Percentiles rank a stretch among this genome's conserved stretches.
phyloP scores from a whole-genome alignment of 2,329 filamentous ascomycete genomes.

The Colletotrichum phormii region DNA sequence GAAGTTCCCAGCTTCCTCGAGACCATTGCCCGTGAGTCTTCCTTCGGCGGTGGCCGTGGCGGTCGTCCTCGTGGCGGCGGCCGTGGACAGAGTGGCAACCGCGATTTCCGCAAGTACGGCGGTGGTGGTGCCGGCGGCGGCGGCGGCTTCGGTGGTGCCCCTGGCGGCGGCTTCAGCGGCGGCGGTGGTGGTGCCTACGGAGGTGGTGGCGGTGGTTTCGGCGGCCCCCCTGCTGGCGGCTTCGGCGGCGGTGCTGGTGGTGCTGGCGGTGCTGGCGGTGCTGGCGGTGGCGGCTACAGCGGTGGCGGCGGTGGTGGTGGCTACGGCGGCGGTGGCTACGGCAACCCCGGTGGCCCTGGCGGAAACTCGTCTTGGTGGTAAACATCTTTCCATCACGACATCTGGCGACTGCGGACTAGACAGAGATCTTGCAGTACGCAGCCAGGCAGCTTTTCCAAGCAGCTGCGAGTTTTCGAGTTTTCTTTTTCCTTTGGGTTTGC shows the following conservation, averaged over 20 bases:
- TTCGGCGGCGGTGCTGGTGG: constrained; percentile 52
- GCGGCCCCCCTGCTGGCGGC: constrained; percentile 58
- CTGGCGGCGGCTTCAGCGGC: constrained; percentile 52
- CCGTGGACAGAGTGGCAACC: constrained; percentile 77
- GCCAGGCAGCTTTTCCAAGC: constrained; percentile 40
- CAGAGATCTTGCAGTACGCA: background rate
- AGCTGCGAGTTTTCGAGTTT: constrained; percentile 47
- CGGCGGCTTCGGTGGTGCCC: constrained; percentile 56
- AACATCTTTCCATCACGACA: constrained; percentile 41
- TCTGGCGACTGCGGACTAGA: constrained; percentile 8
- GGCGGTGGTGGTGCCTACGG: constrained; percentile 53
- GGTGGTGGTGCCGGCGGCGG: constrained; percentile 63
- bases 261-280: constrained; percentile 49
- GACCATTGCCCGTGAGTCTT: constrained; percentile 95
- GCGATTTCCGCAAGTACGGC: constrained; percentile 88
- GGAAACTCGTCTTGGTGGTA: constrained; percentile 79
- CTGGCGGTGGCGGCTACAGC: constrained; percentile 51
- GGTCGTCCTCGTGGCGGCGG: constrained; percentile 79
- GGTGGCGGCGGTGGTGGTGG: constrained; percentile 55
- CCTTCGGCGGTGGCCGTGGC: constrained; percentile 79
- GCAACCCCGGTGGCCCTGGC: constrained; percentile 74
- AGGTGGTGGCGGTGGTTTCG: constrained; percentile 63
- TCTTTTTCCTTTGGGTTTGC: constrained; percentile 34
- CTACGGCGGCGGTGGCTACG: constrained; percentile 69
- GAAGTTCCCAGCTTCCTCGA: constrained; percentile 95